phyloP scores from a whole-genome alignment of 2,329 filamentous ascomycete species.

The Rhynchosporium agropyri region DNA sequence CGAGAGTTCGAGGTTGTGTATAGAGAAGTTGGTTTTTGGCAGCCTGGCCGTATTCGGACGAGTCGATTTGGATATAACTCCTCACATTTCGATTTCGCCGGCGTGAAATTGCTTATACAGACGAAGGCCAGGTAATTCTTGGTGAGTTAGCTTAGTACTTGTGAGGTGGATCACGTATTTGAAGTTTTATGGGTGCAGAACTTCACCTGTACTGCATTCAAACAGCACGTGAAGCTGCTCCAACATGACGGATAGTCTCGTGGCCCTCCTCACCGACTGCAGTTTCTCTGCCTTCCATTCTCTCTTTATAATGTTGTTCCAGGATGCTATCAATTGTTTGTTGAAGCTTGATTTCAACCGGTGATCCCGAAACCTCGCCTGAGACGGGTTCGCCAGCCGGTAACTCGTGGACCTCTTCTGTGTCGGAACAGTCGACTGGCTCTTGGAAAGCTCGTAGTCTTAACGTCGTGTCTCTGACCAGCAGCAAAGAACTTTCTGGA shows the following conservation, averaged over 20 bases:
- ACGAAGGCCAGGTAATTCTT: no score
- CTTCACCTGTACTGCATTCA: background rate
- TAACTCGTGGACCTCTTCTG: slow-evolving; percentile 13
- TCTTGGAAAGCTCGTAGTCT: background rate
- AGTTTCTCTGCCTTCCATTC: background rate
- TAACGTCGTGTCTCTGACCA: background rate
- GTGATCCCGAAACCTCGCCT: slow-evolving; percentile 7
- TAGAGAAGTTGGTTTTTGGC: background rate
- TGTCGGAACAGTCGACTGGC: slow-evolving; percentile 4
- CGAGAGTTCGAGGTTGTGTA: background rate
- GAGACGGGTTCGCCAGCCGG: slow-evolving; percentile 7
- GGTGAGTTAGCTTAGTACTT: no score
- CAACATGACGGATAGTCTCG: background rate
- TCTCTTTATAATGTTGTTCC: slow-evolving; percentile 13
- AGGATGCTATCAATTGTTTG: slow-evolving; percentile 18
- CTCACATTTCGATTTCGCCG: background rate
- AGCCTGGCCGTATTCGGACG: background rate
- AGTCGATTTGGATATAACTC: background rate
- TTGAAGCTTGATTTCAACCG: slow-evolving; percentile 16
- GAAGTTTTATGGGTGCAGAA: background rate
- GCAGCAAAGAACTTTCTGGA: background rate
- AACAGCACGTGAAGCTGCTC: background rate
- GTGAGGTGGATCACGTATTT: no score
- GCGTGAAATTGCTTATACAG: background rate
- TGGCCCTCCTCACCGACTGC: background rate